Base-by-base conservation (phyloP, 495 filamentous ascomycete species). In the Aspergillus sclerotiicarbonarius region DNA sequence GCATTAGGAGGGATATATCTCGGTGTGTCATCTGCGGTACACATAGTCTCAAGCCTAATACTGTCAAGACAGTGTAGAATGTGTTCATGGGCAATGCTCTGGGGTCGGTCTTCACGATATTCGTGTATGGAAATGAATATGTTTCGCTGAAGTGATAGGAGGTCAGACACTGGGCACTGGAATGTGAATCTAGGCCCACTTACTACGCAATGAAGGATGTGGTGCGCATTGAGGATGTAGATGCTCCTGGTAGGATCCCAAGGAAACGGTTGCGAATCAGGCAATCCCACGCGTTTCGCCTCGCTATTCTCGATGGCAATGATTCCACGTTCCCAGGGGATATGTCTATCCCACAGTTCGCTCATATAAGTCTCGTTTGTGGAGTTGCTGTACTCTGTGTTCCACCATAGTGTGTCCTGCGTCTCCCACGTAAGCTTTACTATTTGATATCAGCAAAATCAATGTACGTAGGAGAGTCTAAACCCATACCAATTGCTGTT, bases 181-280 rank as follows among this genome's bases (percentile, higher is more conserved):
- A 33, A 33, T 33, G 31, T 33, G 31, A 10, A 33, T 33, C 31
- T 10, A 6, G 31, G 6, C 31, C 31, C 12, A 44, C 41, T 44
- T 44, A 44, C 41, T 13, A 44, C 41, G 15, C 41, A 44, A 19
- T 44, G 41, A n/a, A 44, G 41, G 16, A 44, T 44, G 15, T 44
- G 41, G n/a, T 44, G 41, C n/a, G 41, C 41, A 44, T 44, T 44
- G 13, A 44, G 41, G 41, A 44, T 44, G 41, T 44, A 44, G 12
- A 44, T 44, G 41, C 41, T n/a, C 4, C 16, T 44, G 13, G 12
- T 19, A 4, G 16, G 13, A 44, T 44, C 41, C 41, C 41, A 44
- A n/a, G 41, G 41, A 19, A 44, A 44, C 5, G 41, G 41, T 13
- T 44, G 41, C 6, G 41, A 44, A 5, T 44, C 15, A 6, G 41